These are phyloP conservation scores for Carex sylvatica DNA, from an alignment of 202 grass and related monocot genomes.

Conservation along the genomic window DNA sequence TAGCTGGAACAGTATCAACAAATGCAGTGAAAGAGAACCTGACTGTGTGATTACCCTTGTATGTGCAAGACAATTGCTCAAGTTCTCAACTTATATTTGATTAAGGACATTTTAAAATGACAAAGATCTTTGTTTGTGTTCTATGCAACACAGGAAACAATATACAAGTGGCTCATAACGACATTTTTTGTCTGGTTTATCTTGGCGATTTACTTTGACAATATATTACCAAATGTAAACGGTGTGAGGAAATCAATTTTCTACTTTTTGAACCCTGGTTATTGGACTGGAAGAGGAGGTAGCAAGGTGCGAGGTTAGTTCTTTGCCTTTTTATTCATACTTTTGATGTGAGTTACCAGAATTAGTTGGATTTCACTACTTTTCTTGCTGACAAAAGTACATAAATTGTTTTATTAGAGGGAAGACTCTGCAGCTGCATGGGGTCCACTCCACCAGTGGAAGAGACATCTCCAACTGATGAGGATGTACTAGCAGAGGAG, in stretches of 20 bases:
- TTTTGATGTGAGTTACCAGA: background rate
- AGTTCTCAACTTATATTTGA: background rate
- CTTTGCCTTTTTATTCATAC: background rate
- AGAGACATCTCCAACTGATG: slow-evolving; percentile 72
- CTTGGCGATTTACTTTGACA: slow-evolving; percentile 92
- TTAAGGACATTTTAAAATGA: slow-evolving; percentile 17
- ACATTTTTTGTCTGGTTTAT: slow-evolving; percentile 95
- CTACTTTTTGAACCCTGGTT: slow-evolving; percentile 90
- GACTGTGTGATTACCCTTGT: slow-evolving; percentile 86
- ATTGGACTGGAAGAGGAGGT: slow-evolving; percentile 88
- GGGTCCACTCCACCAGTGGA: slow-evolving; percentile 51
- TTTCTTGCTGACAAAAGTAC: slow-evolving; percentile 13
- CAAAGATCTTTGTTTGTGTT: slow-evolving; percentile 10
- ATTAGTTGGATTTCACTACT: background rate
- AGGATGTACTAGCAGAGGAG: slow-evolving; percentile 86
- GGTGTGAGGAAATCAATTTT: slow-evolving; percentile 87
- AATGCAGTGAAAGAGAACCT: slow-evolving; percentile 51
- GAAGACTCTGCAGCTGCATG: slow-evolving; percentile 71
- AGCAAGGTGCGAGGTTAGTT: slow-evolving; percentile 66
- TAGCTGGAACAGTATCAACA: slow-evolving; percentile 54
- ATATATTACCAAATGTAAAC: slow-evolving; percentile 86
- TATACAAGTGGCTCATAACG: slow-evolving; percentile 84
- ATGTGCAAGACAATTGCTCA: slow-evolving; percentile 31
- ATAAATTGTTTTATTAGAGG: slow-evolving; percentile 51
- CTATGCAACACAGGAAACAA: slow-evolving; percentile 59